A percentile compares a stretch with the other conserved stretches of the same genome.
These are phyloP conservation scores for Alternaria alternata DNA, from an alignment of 2,329 filamentous ascomycete genomes.

Conservation along the genomic window DNA sequence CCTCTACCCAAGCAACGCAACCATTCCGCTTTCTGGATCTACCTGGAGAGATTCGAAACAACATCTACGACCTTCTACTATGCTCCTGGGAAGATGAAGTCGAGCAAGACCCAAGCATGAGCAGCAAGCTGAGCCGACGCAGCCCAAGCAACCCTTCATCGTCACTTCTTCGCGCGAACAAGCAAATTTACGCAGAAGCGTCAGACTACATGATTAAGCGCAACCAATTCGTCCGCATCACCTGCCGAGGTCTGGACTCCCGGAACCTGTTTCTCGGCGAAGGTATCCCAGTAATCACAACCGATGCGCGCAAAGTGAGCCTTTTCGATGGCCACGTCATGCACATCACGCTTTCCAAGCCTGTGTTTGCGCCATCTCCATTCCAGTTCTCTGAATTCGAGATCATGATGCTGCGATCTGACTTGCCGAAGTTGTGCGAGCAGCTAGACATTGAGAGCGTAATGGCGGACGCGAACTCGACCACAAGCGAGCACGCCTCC, in stretches of 20 bases:
- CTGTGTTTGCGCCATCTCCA: constrained; percentile 19
- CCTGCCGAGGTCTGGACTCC: constrained; percentile 32
- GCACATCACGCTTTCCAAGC: constrained; percentile 37
- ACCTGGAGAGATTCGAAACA: constrained; percentile 37
- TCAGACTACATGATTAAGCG: constrained; percentile 40
- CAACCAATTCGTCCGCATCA: constrained; percentile 38
- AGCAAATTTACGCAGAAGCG: constrained; percentile 39
- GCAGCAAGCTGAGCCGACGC: constrained; percentile 30
- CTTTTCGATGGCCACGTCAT: constrained; percentile 37
- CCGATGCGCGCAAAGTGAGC: constrained; percentile 22
- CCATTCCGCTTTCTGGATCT: constrained; percentile 39
- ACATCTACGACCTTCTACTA: constrained; percentile 34
- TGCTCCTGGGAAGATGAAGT: constrained; percentile 36
- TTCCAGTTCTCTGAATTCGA: constrained; percentile 33
- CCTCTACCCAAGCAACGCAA: constrained; percentile 19
- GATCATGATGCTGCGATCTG: constrained; percentile 35
- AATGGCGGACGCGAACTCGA: constrained; percentile 35
- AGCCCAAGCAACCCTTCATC: constrained; percentile 27
- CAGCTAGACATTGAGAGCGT: constrained; percentile 37
- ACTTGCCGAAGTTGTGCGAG: constrained; percentile 31
- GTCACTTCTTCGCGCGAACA: constrained; percentile 35
- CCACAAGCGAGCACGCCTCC: constrained; percentile 28
- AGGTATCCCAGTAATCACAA: constrained; percentile 32
- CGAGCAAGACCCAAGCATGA: constrained; percentile 23
- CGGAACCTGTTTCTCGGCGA: constrained; percentile 30